Conservation (phyloP, 306 rosid species). For the Cicer bijugum region DNA sequence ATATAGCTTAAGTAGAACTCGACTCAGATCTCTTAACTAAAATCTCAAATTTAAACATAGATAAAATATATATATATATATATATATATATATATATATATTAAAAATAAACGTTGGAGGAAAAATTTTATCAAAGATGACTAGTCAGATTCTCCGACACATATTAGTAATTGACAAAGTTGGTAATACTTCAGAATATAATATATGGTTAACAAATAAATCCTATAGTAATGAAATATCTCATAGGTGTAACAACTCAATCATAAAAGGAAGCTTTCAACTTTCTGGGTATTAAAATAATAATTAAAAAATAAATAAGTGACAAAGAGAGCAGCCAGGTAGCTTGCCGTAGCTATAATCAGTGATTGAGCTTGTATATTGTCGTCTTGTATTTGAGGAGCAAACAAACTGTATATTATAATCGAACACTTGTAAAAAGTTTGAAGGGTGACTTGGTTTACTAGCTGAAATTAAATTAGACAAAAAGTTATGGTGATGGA, state of each 20-base stretch:
- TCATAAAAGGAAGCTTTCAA: slow-evolving; percentile 21
- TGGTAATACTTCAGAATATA: no score
- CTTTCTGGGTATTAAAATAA: slow-evolving; percentile 26
- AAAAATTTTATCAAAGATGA: no score
- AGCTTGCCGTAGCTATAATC: slow-evolving; percentile 30
- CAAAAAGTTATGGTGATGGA: slow-evolving; percentile 51
- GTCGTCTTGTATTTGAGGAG: slow-evolving; percentile 4
- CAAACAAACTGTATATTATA: not conserved
- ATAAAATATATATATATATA: no score
- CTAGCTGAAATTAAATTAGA: not conserved
- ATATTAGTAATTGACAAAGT: no score
- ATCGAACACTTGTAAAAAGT: not conserved
- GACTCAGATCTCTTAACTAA: no score
- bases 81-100: no score
- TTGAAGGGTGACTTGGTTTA: not conserved
- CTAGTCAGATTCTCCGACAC: no score
- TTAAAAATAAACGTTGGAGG: no score
- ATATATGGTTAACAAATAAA: no score
- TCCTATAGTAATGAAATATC: not conserved
- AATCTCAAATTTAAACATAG: no score
- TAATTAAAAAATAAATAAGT: not conserved
- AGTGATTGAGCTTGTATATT: slow-evolving; percentile 29
- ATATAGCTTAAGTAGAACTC: no score
- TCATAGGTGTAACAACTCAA: slow-evolving; percentile 2
- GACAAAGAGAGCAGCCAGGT: slow-evolving; percentile 25